Percentiles rank a stretch among this genome's conserved stretches.
These are phyloP conservation scores for Actinidia chinensis DNA, from an alignment of 179 eudicot species.

Conservation along the genomic window DNA sequence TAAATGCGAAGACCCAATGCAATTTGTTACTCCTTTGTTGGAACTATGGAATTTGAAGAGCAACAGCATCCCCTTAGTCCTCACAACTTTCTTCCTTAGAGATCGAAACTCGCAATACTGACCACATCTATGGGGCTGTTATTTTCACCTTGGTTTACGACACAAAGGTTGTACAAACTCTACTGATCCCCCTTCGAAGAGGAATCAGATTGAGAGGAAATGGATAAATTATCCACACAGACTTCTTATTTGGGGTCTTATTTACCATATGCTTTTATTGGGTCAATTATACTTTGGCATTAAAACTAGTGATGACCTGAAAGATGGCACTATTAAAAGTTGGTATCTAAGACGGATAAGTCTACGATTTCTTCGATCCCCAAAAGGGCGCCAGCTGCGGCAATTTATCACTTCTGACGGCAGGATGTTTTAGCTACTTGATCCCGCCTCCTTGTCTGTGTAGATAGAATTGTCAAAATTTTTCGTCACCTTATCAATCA, in stretches of 20 bases:
- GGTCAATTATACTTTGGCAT: constrained; percentile 63
- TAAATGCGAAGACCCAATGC: constrained; percentile 86
- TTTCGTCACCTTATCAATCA: constrained; percentile 61
- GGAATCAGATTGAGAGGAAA: constrained; percentile 69
- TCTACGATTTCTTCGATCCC: constrained; percentile 54
- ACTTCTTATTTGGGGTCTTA: constrained; percentile 46
- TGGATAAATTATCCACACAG: constrained; percentile 61
- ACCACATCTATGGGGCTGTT: constrained; percentile 59
- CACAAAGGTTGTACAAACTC: constrained; percentile 73
- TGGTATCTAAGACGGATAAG: constrained; percentile 65
- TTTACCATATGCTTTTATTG: constrained; percentile 38
- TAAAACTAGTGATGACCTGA: constrained; percentile 46
- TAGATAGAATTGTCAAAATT: constrained; percentile 72
- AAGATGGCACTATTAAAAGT: constrained; percentile 50
- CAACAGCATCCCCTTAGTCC: constrained; percentile 55
- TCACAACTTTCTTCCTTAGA: constrained; percentile 68
- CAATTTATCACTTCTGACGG: constrained; percentile 55
- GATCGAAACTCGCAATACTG: constrained; percentile 77
- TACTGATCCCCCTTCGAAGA: constrained; percentile 67
- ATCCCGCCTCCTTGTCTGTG: constrained; percentile 78
- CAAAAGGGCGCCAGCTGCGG: constrained; percentile 47
- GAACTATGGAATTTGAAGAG: constrained; percentile 49
- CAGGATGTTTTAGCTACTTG: constrained; percentile 51
- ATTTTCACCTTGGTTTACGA: constrained; percentile 76
- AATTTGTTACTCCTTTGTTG: constrained; percentile 59